phyloP scores from a whole-genome alignment of 148 eudicot species.

The Vaccinium darrowii region DNA sequence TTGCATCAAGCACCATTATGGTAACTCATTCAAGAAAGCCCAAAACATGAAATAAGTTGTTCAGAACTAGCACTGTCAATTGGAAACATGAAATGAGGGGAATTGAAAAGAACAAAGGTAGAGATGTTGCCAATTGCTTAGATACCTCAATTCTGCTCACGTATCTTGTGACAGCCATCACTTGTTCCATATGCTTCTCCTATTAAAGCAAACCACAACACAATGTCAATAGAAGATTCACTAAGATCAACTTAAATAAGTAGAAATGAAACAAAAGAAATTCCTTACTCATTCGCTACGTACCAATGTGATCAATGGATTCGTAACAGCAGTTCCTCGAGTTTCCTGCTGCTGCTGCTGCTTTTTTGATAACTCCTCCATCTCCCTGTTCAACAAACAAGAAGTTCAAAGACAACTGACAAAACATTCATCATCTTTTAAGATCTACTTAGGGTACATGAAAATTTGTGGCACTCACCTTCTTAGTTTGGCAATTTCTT shows the following conservation, averaged over 20 bases:
- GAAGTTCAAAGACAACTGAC: background rate
- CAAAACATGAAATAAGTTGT: background rate
- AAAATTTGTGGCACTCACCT: background rate
- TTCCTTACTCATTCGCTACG: background rate
- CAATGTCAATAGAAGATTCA: background rate
- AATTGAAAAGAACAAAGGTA: background rate
- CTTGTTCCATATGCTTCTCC: background rate
- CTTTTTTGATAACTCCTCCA: conserved; percentile 2
- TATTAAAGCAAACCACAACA: background rate
- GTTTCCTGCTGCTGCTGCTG: background rate
- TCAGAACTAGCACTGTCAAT: background rate
- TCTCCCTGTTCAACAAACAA: background rate
- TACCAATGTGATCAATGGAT: background rate
- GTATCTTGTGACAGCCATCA: background rate
- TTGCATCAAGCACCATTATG: background rate
- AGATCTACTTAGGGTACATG: background rate
- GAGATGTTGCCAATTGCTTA: background rate
- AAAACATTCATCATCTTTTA: background rate
- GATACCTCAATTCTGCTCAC: background rate
- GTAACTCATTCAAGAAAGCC: background rate
- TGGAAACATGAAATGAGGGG: background rate
- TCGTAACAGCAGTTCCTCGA: background rate
- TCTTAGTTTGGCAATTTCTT: background rate
- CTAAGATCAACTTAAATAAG: background rate
- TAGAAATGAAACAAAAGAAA: background rate